Evolutionary conservation across 306 rosid species (phyloP).

Genomic region (Elaeagnus macrophylla): DNA sequence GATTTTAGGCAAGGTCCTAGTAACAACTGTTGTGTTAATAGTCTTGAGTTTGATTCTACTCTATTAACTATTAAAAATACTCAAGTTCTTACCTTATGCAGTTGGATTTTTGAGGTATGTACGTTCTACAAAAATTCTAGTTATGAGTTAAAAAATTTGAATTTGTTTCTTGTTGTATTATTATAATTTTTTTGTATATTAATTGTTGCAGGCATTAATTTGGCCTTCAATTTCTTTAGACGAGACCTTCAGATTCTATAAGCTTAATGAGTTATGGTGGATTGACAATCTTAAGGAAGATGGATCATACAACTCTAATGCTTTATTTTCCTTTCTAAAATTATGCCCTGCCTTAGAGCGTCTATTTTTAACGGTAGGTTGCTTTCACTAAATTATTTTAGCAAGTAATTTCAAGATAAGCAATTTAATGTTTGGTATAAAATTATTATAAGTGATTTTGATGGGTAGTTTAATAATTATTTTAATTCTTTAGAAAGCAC

Average conservation of each 20-base stretch:
- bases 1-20: slow-evolving; percentile 56
- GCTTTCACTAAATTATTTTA: not conserved
- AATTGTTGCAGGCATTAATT: slow-evolving; percentile 44
- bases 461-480: too few relatives aligned
- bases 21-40: slow-evolving; percentile 12
- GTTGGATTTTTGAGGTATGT: slow-evolving; percentile 71
- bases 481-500: too few relatives aligned
- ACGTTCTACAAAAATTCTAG: not conserved
- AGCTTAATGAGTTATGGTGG: slow-evolving; percentile 63
- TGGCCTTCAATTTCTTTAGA: slow-evolving; percentile 53
- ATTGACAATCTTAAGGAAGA: slow-evolving; percentile 38
- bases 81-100: slow-evolving; percentile 46
- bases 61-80: slow-evolving; percentile 62
- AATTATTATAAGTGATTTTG: too few relatives aligned
- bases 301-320: slow-evolving; percentile 20
- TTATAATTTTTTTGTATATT: not conserved
- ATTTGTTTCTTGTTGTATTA: not conserved
- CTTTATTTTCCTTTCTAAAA: slow-evolving; percentile 40
- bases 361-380: slow-evolving; percentile 41
- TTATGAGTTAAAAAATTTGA: not conserved
- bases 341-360: slow-evolving; percentile 56
- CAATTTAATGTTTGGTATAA: too few relatives aligned
- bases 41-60: slow-evolving; percentile 54
- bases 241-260: slow-evolving; percentile 53
- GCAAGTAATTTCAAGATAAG: too few relatives aligned